A percentile compares a stretch with the other conserved stretches of the same genome.
Evolutionary conservation across 169 alveolate genomes (phyloP).

Genomic region (Cyclospora cayetanensis): DNA sequence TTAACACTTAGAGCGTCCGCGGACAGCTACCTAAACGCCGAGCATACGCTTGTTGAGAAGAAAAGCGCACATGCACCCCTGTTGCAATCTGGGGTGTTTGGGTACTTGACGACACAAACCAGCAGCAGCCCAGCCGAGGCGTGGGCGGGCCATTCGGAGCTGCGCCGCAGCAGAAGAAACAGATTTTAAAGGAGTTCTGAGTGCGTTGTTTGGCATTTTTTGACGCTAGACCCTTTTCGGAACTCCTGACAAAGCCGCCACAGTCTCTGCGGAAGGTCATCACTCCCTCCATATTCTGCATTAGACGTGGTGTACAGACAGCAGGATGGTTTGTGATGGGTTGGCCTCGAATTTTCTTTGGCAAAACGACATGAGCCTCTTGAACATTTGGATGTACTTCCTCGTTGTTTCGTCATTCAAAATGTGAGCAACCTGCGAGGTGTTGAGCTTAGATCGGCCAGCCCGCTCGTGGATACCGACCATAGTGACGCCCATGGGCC

Average conservation of each 20-base stretch:
- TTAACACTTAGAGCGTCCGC: too few species aligned
- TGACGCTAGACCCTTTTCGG: neutral
- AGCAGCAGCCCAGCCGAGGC: too few species aligned
- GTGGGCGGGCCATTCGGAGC: too few species aligned
- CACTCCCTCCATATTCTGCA: neutral
- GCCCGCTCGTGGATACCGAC: conserved; percentile 96
- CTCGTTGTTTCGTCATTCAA: conserved; percentile 93
- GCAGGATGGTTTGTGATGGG: conserved; percentile 70
- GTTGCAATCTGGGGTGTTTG: too few species aligned
- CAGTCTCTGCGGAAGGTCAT: neutral
- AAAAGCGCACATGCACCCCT: too few species aligned
- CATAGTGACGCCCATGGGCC: conserved; percentile 97
- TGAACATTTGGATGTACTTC: conserved; percentile 89
- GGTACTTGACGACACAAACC: too few species aligned
- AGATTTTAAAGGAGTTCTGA: too few species aligned
- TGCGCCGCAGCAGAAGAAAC: too few species aligned
- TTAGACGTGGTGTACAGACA: conserved; percentile 54
- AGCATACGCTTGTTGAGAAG: too few species aligned
- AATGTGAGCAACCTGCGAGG: conserved; percentile 91
- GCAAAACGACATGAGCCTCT: conserved; percentile 87
- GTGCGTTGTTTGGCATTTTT: too few species aligned
- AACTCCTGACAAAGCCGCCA: neutral
- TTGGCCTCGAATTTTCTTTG: conserved; percentile 70
- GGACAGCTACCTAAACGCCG: too few species aligned
- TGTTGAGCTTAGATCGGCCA: conserved; percentile 89